phyloP scores from a whole-genome alignment of 306 rosid genomes.

The Quercus dentata region DNA sequence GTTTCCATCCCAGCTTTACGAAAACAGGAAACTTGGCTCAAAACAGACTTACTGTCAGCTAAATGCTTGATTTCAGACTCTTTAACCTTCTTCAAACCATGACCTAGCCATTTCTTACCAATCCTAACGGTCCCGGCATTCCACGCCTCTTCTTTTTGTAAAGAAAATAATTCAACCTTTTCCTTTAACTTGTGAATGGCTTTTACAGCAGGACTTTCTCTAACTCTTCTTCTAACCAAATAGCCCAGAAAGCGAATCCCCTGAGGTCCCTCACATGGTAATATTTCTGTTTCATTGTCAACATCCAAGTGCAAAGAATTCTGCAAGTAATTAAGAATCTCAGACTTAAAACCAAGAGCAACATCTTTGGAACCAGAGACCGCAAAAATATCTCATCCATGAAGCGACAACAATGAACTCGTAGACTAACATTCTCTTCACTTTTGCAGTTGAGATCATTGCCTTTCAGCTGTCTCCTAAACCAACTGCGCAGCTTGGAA shows the following conservation, averaged over 20 bases:
- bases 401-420: conserved; percentile 65
- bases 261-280: conserved; percentile 45
- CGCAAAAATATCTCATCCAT: conserved; percentile 87
- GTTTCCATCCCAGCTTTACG: conserved; percentile 94
- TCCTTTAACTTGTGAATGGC: conserved; percentile 88
- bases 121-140: conserved; percentile 56
- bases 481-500: conserved; percentile 78
- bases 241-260: conserved; percentile 63
- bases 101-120: conserved; percentile 91
- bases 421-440: conserved; percentile 25
- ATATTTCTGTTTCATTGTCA: conserved; percentile 39
- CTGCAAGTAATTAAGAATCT: conserved; percentile 54
- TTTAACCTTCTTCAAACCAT: conserved; percentile 89
- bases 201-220: conserved; percentile 62
- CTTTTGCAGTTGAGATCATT: conserved; percentile 26
- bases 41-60: conserved; percentile 52
- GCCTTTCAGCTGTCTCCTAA: conserved; percentile 60
- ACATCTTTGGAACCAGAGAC: conserved; percentile 69
- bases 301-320: conserved; percentile 64
- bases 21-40: conserved; percentile 54
- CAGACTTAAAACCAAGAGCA: conserved; percentile 59
- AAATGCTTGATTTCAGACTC: conserved; percentile 85
- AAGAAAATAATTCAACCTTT: conserved; percentile 65
- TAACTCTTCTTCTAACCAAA: conserved; percentile 51
- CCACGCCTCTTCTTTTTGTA: conserved; percentile 79